Conservation (phyloP, 2,329 filamentous ascomycete genomes). For the Fusarium goolgardi region DNA sequence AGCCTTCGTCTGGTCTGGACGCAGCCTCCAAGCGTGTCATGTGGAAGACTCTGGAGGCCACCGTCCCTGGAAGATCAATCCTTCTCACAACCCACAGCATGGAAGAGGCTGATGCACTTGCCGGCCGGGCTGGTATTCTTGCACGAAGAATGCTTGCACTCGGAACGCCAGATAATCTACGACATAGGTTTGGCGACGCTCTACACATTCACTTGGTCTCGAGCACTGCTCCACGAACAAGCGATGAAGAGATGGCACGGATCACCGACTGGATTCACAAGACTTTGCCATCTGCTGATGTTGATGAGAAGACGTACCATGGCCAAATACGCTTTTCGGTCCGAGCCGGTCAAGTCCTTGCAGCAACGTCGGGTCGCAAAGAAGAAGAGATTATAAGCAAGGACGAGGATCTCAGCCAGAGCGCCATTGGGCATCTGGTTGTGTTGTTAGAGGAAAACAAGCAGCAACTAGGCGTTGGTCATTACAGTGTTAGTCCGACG, state of each 20-base stretch:
- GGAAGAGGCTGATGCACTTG: conserved; percentile 94
- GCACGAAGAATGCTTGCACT: conserved; percentile 86
- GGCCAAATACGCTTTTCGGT: conserved; percentile 90
- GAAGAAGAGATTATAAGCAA: conserved; percentile 42
- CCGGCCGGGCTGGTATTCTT: conserved; percentile 85
- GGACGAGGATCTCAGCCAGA: conserved; percentile 51
- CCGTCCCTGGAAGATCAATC: conserved; percentile 81
- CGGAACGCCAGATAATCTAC: conserved; percentile 78
- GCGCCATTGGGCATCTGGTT: conserved; percentile 76
- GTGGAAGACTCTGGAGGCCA: conserved; percentile 84
- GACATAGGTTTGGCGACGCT: conserved; percentile 79
- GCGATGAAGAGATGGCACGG: conserved; percentile 72
- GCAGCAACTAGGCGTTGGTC: conserved; percentile 76
- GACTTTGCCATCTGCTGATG: conserved; percentile 71
- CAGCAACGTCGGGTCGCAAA: conserved; percentile 36
- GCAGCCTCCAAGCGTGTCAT: conserved; percentile 91
- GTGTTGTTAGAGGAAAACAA: conserved; percentile 78
- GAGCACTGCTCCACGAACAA: conserved; percentile 77
- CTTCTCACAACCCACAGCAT: conserved; percentile 93
- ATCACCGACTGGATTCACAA: conserved; percentile 74
- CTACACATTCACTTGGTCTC: conserved; percentile 87
- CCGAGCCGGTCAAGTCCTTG: conserved; percentile 61
- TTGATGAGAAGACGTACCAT: conserved; percentile 82
- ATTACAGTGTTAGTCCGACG: conserved; percentile 88
- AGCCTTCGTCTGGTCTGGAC: conserved; percentile 89